Percentiles rank a stretch among this genome's conserved stretches.
These are phyloP conservation scores for Spirogloea muscicola DNA, from an alignment of 139 green algal genomes.

Conservation along the genomic window DNA sequence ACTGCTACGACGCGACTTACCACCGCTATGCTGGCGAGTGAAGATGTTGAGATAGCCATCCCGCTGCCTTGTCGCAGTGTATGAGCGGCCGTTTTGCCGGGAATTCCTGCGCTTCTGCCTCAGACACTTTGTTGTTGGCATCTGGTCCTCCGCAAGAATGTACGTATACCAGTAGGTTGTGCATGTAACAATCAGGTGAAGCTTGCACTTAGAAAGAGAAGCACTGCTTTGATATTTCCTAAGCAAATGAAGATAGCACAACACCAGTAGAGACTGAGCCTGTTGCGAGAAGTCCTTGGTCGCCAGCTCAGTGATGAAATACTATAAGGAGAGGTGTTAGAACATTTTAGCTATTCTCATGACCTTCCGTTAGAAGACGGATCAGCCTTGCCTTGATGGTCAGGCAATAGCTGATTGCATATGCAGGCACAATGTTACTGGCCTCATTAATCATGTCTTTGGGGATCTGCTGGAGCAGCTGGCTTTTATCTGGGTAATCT, in stretches of 20 bases:
- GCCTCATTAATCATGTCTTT: conserved; percentile 10
- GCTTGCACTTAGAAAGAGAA: no score
- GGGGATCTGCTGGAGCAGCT: neutral
- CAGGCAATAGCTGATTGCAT: neutral
- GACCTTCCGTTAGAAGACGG: neutral
- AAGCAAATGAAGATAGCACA: no score
- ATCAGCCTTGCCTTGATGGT: neutral
- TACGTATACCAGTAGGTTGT: neutral
- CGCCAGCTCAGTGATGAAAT: no score
- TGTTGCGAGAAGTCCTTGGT: no score
- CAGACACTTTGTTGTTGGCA: conserved; percentile 28
- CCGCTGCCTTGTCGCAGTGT: no score
- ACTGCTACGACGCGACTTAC: no score
- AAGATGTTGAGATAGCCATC: no score
- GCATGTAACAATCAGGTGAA: neutral
- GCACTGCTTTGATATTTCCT: no score
- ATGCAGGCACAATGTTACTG: conserved; percentile 29
- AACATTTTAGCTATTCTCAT: neutral
- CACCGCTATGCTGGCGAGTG: no score
- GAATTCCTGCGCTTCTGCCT: conserved; percentile 41
- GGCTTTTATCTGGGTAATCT: conserved; percentile 28
- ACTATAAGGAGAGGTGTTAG: no score
- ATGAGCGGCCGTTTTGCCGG: conserved; percentile 20
- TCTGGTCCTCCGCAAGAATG: conserved; percentile 41
- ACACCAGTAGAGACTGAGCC: no score